Conservation (phyloP, 192 early-diverging fungal species). For the Geosiphon pyriformis region DNA sequence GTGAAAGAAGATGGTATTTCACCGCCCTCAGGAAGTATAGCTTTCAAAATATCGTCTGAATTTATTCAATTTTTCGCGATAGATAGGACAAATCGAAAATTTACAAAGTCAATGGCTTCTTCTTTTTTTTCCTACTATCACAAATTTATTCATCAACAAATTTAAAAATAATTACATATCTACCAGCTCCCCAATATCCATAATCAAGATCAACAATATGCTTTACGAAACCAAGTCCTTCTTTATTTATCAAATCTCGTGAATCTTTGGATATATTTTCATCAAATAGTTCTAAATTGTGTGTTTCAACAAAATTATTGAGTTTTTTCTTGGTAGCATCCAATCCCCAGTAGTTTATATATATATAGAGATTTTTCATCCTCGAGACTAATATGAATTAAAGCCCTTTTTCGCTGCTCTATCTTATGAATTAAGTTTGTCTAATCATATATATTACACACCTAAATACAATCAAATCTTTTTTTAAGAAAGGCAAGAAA, state of each 20-base stretch:
- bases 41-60: conserved; percentile 81
- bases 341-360: no score
- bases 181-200: conserved; percentile 86
- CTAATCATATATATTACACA: no score
- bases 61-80: neutral
- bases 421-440: neutral
- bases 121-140: no score
- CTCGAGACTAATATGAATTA: conserved; percentile 18
- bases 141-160: no score
- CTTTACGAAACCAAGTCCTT: conserved; percentile 44
- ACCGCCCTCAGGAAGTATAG: conserved; percentile 74
- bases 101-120: neutral
- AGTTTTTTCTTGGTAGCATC: no score
- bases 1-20: conserved; percentile 86
- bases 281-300: conserved; percentile 20
- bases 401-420: neutral
- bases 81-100: no score
- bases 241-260: conserved; percentile 42
- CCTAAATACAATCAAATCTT: neutral
- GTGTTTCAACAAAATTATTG: conserved; percentile 11
- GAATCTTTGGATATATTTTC: conserved; percentile 46
- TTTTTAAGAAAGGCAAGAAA: no score
- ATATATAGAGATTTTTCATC: conserved; percentile 6
- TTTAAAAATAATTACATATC: neutral
- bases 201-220: conserved; percentile 66